Evolutionary conservation across 192 early-diverging fungal species (phyloP).

Genomic region (Coemansia sp.): DNA sequence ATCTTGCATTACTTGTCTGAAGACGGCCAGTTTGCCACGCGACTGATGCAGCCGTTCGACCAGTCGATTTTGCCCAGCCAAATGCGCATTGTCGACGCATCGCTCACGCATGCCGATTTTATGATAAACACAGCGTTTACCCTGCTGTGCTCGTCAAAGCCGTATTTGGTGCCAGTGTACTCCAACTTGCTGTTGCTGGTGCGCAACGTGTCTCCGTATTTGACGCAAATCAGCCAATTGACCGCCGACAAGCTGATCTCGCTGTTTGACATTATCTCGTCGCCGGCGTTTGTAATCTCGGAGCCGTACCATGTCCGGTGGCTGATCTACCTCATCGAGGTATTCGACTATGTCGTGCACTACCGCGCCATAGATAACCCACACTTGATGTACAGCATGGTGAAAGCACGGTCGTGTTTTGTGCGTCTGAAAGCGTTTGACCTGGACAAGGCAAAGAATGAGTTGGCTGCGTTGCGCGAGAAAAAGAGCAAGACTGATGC

Average conservation of each 20-base stretch:
- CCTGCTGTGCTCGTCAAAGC: slow-evolving; percentile 72
- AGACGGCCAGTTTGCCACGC: slow-evolving; percentile 46
- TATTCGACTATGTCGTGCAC: slow-evolving; percentile 80
- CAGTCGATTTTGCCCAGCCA: slow-evolving; percentile 55
- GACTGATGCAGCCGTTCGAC: slow-evolving; percentile 54
- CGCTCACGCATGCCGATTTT: slow-evolving; percentile 76
- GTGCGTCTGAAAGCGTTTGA: slow-evolving; percentile 67
- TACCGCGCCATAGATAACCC: slow-evolving; percentile 83
- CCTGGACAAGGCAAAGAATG: slow-evolving; percentile 61
- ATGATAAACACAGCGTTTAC: slow-evolving; percentile 78
- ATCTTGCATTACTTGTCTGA: slow-evolving; percentile 58
- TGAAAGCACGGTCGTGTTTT: slow-evolving; percentile 72
- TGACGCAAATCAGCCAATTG: slow-evolving; percentile 70
- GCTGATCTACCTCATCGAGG: slow-evolving; percentile 74
- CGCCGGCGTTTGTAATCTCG: slow-evolving; percentile 75
- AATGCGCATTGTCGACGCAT: slow-evolving; percentile 61
- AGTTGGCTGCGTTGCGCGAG: slow-evolving; percentile 55
- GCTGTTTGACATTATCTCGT: slow-evolving; percentile 74
- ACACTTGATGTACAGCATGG: slow-evolving; percentile 76
- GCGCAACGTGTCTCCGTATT: slow-evolving; percentile 77
- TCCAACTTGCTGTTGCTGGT: slow-evolving; percentile 77
- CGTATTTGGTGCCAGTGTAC: slow-evolving; percentile 65
- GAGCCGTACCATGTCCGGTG: slow-evolving; percentile 75
- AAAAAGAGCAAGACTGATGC: slow-evolving; percentile 50
- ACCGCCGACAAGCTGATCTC: slow-evolving; percentile 72